These are phyloP conservation scores for Prunus kanzakura DNA, from an alignment of 306 rosid genomes.

Conservation along the genomic window DNA sequence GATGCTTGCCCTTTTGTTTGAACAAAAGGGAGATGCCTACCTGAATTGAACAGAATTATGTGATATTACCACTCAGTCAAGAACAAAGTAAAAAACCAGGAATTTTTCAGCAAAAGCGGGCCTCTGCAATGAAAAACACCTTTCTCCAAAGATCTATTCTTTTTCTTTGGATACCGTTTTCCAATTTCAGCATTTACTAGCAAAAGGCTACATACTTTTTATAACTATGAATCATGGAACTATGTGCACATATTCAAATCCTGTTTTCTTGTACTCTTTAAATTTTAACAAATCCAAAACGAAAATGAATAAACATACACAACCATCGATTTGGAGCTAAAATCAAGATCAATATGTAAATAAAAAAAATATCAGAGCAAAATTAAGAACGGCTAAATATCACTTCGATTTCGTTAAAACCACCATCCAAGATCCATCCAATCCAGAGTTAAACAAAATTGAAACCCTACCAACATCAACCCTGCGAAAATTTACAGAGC, in stretches of 20 bases:
- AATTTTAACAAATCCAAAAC: neutral
- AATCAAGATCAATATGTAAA: neutral
- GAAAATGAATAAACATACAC: no score
- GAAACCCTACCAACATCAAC: neutral
- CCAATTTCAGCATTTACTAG: neutral
- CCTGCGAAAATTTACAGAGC: conserved; percentile 32
- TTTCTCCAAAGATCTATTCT: neutral
- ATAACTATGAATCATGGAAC: neutral
- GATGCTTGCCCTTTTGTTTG: neutral
- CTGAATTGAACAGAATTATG: neutral
- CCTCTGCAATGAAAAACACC: neutral
- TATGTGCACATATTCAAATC: neutral
- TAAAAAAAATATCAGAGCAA: neutral
- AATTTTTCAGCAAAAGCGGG: conserved; percentile 7
- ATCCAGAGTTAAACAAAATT: conserved; percentile 8
- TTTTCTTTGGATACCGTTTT: neutral
- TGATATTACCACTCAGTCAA: neutral
- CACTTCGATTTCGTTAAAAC: conserved; percentile 17
- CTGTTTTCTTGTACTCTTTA: neutral
- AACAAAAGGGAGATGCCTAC: neutral
- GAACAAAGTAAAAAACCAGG: conserved; percentile 3
- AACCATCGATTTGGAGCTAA: neutral
- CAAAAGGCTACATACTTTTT: neutral
- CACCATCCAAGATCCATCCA: conserved; percentile 18
- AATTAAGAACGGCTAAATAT: conserved; percentile 8